Conservation (phyloP, 352 stramenopile genomes). For the Globisporangium mamillatum region DNA sequence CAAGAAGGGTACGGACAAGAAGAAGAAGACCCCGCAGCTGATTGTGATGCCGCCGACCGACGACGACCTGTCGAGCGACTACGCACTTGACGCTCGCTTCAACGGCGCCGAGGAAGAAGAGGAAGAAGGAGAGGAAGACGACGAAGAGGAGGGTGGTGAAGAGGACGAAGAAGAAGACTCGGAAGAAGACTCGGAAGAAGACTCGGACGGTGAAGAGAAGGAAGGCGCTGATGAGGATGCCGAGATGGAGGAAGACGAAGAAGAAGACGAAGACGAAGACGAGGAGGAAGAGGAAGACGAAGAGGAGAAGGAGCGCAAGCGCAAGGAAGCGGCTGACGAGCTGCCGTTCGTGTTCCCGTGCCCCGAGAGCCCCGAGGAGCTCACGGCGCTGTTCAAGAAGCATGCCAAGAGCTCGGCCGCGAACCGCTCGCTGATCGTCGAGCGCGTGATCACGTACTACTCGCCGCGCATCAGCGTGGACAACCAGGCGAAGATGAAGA, state of each 20-base stretch:
- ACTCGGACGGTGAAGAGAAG: slow-evolving; percentile 27
- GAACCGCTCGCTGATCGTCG: slow-evolving; percentile 84
- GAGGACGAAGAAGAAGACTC: slow-evolving; percentile 51
- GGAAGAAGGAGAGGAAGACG: slow-evolving; percentile 28
- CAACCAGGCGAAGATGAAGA: slow-evolving; percentile 96
- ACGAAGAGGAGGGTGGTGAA: slow-evolving; percentile 51
- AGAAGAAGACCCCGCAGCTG: slow-evolving; percentile 34
- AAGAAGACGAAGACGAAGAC: slow-evolving; percentile 75
- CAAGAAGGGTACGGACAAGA: slow-evolving; percentile 26
- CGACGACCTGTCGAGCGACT: slow-evolving; percentile 89
- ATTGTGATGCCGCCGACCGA: slow-evolving; percentile 83
- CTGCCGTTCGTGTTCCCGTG: slow-evolving; percentile 96
- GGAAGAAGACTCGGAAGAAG: slow-evolving; percentile 25
- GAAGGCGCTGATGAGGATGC: slow-evolving; percentile 52
- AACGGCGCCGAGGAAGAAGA: slow-evolving; percentile 47
- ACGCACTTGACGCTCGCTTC: slow-evolving; percentile 66
- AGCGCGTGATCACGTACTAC: slow-evolving; percentile 92
- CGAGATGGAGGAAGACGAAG: slow-evolving; percentile 37
- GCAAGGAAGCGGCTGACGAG: slow-evolving; percentile 49
- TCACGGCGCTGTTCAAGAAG: slow-evolving; percentile 87
- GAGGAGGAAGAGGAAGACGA: slow-evolving; percentile 65
- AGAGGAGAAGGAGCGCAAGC: slow-evolving; percentile 48
- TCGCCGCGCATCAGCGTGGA: slow-evolving; percentile 91
- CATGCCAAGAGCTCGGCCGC: slow-evolving; percentile 79
- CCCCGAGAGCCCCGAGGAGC: slow-evolving; percentile 88